Evolutionary conservation across 129 eudicot species (phyloP).

Genomic region (Artemisia annua): DNA sequence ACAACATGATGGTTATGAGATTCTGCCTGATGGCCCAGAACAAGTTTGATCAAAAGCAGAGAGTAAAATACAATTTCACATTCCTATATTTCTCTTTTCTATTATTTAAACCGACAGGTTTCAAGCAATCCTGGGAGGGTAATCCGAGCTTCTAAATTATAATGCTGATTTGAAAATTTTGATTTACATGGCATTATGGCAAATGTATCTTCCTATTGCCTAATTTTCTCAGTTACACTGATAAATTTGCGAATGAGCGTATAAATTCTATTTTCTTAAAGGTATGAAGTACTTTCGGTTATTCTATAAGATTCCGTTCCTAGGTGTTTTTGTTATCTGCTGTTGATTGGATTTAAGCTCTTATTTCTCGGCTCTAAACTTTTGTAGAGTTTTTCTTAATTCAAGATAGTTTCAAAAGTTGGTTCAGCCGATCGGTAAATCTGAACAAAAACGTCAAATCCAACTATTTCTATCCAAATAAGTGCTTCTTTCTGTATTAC

Average conservation of each 20-base stretch:
- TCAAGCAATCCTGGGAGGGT: conserved; percentile 14
- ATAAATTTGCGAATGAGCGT: background rate
- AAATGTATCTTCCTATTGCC: background rate
- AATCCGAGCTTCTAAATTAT: background rate
- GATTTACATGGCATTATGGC: background rate
- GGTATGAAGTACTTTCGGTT: background rate
- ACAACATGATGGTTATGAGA: conserved; percentile 68
- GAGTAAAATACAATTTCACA: background rate
- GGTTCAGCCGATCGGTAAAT: no score
- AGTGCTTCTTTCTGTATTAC: no score
- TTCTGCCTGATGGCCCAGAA: conserved; percentile 37
- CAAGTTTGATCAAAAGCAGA: conserved; percentile 25
- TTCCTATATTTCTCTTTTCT: background rate
- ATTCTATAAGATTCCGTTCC: background rate
- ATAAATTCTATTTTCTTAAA: background rate
- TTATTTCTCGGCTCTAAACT: background rate
- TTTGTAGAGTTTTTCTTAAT: no score
- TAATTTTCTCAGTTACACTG: background rate
- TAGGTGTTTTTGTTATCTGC: background rate
- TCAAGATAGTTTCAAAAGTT: no score
- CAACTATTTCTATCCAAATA: no score
- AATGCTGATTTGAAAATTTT: background rate
- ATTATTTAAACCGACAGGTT: background rate
- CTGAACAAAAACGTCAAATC: no score
- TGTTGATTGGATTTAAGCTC: background rate